Evolutionary conservation across 2,329 filamentous ascomycete species (phyloP).

Genomic region (Aspergillus sp.): DNA sequence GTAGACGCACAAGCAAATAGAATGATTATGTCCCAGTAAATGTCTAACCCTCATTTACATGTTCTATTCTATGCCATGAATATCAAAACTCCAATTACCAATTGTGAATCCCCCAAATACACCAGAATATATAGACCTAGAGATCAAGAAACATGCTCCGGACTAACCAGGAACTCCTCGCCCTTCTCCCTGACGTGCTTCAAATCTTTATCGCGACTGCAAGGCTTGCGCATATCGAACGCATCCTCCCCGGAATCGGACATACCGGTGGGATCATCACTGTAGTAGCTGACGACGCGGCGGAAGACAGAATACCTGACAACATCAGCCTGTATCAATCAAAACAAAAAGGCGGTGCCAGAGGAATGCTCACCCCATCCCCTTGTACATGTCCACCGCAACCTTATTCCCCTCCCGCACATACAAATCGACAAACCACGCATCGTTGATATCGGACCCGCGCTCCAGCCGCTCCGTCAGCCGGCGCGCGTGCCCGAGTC

Average conservation of each 20-base stretch:
- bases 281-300: constrained; percentile 85
- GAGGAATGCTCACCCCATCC: constrained; percentile 57
- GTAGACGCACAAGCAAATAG: too few relatives aligned
- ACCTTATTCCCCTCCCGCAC: constrained; percentile 80
- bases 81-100: too few relatives aligned
- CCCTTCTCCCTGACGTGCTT: constrained; percentile 74
- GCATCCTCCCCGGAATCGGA: constrained; percentile 64
- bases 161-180: constrained; percentile 65
- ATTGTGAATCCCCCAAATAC: not conserved
- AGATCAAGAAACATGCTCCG: constrained; percentile 63
- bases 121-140: not conserved
- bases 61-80: too few relatives aligned
- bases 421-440: constrained; percentile 94
- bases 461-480: constrained; percentile 72
- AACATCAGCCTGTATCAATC: not conserved
- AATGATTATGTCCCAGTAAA: too few relatives aligned
- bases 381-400: constrained; percentile 80
- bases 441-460: constrained; percentile 70
- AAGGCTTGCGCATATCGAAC: constrained; percentile 91
- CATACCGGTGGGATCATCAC: constrained; percentile 63
- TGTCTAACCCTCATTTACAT: too few relatives aligned
- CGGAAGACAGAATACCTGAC: constrained; percentile 69
- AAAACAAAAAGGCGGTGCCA: not conserved
- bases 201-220: constrained; percentile 66
- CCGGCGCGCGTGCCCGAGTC: constrained; percentile 76